These are phyloP conservation scores for Cornus controversa DNA, from an alignment of 148 eudicot genomes.

Conservation along the genomic window DNA sequence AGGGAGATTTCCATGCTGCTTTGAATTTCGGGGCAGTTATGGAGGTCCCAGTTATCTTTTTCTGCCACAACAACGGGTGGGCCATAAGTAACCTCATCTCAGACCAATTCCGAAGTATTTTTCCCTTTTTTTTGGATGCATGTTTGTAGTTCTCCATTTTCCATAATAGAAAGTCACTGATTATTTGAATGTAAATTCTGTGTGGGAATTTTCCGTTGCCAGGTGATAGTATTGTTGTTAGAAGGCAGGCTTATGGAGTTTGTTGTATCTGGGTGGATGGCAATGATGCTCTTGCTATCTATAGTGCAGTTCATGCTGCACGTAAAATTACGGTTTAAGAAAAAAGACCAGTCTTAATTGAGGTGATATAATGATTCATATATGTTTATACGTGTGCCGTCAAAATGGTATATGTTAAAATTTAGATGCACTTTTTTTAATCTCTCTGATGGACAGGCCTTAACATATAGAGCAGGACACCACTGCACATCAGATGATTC, in stretches of 20 bases:
- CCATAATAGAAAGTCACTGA: too few species aligned
- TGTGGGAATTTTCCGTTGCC: slow-evolving; percentile 2
- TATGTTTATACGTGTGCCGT: background rate
- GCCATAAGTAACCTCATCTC: slow-evolving; percentile 73
- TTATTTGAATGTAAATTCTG: too few species aligned
- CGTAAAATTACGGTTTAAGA: slow-evolving; percentile 53
- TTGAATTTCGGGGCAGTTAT: slow-evolving; percentile 74
- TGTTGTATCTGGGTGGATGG: slow-evolving; percentile 71
- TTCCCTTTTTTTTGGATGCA: background rate
- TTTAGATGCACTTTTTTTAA: background rate
- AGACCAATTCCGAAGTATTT: slow-evolving; percentile 61
- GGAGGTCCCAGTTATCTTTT: slow-evolving; percentile 67
- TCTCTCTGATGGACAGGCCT: slow-evolving; percentile 43
- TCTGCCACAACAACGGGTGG: slow-evolving; percentile 84
- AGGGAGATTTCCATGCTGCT: slow-evolving; percentile 86
- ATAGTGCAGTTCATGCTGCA: slow-evolving; percentile 51
- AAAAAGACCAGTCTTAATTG: slow-evolving; percentile 59
- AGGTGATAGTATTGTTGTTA: slow-evolving; percentile 79
- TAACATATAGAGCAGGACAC: slow-evolving; percentile 84
- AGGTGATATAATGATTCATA: slow-evolving; percentile 32
- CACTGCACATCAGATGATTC: slow-evolving; percentile 93
- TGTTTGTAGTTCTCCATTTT: too few species aligned
- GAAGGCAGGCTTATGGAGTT: slow-evolving; percentile 77
- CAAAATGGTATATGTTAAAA: background rate
- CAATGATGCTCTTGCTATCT: slow-evolving; percentile 72